Conservation (phyloP, 331 rosid genomes). For the Prunus yedoensis region DNA sequence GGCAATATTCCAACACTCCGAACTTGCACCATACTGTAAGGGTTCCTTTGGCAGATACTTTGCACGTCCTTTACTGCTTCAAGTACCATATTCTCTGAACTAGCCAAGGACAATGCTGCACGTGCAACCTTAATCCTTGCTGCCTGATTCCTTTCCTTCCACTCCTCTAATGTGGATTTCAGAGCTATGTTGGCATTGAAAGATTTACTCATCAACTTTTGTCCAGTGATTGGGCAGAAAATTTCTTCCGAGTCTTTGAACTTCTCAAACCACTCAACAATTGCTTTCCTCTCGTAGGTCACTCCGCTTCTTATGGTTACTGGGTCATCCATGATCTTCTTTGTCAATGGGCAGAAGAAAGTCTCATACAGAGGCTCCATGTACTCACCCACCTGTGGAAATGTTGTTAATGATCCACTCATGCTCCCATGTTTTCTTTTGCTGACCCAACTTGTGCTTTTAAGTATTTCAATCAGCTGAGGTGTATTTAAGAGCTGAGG, state of each 20-base stretch:
- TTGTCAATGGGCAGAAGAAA: slow-evolving; percentile 50
- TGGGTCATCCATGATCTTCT: slow-evolving; percentile 46
- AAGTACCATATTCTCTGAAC: slow-evolving; percentile 48
- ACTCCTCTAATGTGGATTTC: slow-evolving; percentile 38
- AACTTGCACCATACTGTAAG: slow-evolving; percentile 22
- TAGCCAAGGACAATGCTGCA: slow-evolving; percentile 42
- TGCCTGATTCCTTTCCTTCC: slow-evolving; percentile 51
- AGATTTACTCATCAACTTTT: slow-evolving; percentile 32
- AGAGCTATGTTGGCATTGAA: slow-evolving; percentile 39
- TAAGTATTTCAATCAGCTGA: not conserved
- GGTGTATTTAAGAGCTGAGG: slow-evolving; percentile 12
- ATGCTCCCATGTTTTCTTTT: slow-evolving; percentile 4
- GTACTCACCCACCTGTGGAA: slow-evolving; percentile 23
- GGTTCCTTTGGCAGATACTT: slow-evolving; percentile 31
- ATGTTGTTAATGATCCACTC: slow-evolving; percentile 7
- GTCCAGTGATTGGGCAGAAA: slow-evolving; percentile 38
- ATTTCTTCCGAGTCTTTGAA: slow-evolving; percentile 21
- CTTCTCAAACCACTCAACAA: slow-evolving; percentile 39
- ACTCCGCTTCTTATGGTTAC: slow-evolving; percentile 45
- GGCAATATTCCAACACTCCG: slow-evolving; percentile 37
- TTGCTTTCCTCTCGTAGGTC: slow-evolving; percentile 44
- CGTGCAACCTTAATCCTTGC: slow-evolving; percentile 38
- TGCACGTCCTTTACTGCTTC: slow-evolving; percentile 45
- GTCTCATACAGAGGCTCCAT: slow-evolving; percentile 44
- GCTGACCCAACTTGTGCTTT: slow-evolving; percentile 11